Base-by-base conservation (phyloP, 2,329 filamentous ascomycete species). In the Emergomyces africanus region DNA sequence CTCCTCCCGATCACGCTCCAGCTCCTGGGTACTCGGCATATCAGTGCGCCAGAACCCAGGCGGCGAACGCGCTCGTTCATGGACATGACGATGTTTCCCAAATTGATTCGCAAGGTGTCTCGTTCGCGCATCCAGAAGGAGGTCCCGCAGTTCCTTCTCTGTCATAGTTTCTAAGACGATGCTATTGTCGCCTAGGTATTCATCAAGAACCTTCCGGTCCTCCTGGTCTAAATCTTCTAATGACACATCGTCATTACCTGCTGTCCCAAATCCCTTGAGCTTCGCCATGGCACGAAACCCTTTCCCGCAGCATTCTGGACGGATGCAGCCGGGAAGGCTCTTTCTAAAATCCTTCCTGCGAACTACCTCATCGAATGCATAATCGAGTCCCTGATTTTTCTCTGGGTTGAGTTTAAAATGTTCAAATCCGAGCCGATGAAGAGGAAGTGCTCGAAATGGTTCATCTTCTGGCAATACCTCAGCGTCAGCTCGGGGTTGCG, bases 41-140 rank as follows among this genome's bases (percentile, higher is more conserved):
- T 95, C 92, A 1, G 87, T 81, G 58, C 89, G 81, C 94, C 94
- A 99, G 70, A 89, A 97, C 0, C 90, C 91, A 1, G 90, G 89
- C 14, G 94, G 91, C 10, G 87, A 89, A 50, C 76, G 78, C 62
- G 82, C 80, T 56, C 90, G 81, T 61, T 85, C 82, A 71, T 87
- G 90, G 33, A 84, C 80, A 65, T 92, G 82, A 59, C 87, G 81
- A 72, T 96, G 91, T 69, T 81, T 89, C 5, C 90, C 90, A 70
- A 83, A 84, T 62, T 82, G 81, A 67, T 91, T 85, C 1, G 91
- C 87, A 63, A 95, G 76, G 54, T 85, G 78, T 68, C 83, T 82
- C 0, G 84, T 86, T 68, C 86, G 86, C 14, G 91, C 91, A 67
- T 90, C 82, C n/a, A 90, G 66, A 71, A 95, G 81, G 23, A 88